Evolutionary conservation across 148 eudicot species (phyloP).

Genomic region (Agrostemma githago): DNA sequence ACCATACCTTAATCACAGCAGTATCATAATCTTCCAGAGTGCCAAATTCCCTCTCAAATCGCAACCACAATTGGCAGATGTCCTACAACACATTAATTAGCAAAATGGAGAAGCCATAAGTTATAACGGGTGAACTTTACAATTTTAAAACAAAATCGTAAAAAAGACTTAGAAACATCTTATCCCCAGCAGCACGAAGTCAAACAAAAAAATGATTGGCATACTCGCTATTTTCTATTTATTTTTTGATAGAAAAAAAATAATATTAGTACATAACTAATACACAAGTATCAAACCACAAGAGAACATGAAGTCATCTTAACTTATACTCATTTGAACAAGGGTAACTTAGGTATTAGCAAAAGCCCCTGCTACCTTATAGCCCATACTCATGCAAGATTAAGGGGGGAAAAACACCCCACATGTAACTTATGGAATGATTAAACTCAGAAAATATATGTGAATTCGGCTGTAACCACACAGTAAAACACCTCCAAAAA

Average conservation of each 20-base stretch:
- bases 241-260: too few species aligned
- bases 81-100: constrained; percentile 43
- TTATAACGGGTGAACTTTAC: constrained; percentile 5
- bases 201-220: background rate
- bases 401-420: too few species aligned
- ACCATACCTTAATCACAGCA: constrained; percentile 65
- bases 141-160: background rate
- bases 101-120: constrained; percentile 32
- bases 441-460: too few species aligned
- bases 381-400: too few species aligned
- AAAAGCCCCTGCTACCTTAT: too few species aligned
- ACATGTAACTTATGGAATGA: too few species aligned
- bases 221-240: background rate
- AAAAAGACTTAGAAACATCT: background rate
- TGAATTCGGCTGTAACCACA: background rate
- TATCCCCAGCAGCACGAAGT: background rate
- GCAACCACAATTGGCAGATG: constrained; percentile 85
- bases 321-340: too few species aligned
- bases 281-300: too few species aligned
- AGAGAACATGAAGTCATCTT: too few species aligned
- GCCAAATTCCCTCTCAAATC: constrained; percentile 89
- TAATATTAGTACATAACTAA: too few species aligned
- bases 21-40: constrained; percentile 72
- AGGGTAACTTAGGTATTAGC: too few species aligned
- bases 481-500: background rate